Evolutionary conservation across 1,284 basidiomycete species (phyloP).

Genomic region (Earliella scabrosa): DNA sequence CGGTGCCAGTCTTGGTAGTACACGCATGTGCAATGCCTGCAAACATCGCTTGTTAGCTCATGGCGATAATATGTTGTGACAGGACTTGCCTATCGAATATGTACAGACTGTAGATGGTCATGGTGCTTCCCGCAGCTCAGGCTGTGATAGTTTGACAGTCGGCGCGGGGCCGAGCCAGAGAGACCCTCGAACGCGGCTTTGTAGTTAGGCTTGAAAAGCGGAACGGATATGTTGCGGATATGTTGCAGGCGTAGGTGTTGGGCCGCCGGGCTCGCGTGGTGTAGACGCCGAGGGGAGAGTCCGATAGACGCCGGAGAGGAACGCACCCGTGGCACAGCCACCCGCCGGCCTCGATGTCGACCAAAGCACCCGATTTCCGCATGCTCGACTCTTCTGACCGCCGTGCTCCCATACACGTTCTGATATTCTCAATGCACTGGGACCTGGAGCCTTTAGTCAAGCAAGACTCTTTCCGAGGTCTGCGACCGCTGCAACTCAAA

Average conservation of each 20-base stretch:
- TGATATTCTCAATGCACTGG: too few relatives aligned
- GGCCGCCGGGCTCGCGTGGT: too few relatives aligned
- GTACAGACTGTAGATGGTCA: conserved; percentile 90
- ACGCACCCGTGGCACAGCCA: conserved; percentile 5
- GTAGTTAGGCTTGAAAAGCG: neutral
- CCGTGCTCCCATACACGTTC: neutral
- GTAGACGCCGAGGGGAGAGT: neutral
- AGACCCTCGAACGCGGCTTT: neutral
- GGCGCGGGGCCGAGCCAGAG: neutral
- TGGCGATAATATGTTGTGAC: too few relatives aligned
- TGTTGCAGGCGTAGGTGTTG: too few relatives aligned
- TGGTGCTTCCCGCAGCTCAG: too few relatives aligned
- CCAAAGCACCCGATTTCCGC: neutral
- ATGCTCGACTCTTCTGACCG: neutral
- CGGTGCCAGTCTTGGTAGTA: conserved; percentile 97
- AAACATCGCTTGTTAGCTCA: neutral
- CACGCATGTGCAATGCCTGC: conserved; percentile 87
- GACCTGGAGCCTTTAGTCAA: too few relatives aligned
- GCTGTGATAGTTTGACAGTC: neutral
- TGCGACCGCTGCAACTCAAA: too few relatives aligned
- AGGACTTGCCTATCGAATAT: conserved; percentile 83
- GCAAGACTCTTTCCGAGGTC: too few relatives aligned
- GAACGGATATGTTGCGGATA: neutral
- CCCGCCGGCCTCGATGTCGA: neutral
- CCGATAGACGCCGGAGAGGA: neutral